These are phyloP conservation scores for Cutaneotrichosporon cutaneum DNA, from an alignment of 1,284 basidiomycete genomes.

Conservation along the genomic window DNA sequence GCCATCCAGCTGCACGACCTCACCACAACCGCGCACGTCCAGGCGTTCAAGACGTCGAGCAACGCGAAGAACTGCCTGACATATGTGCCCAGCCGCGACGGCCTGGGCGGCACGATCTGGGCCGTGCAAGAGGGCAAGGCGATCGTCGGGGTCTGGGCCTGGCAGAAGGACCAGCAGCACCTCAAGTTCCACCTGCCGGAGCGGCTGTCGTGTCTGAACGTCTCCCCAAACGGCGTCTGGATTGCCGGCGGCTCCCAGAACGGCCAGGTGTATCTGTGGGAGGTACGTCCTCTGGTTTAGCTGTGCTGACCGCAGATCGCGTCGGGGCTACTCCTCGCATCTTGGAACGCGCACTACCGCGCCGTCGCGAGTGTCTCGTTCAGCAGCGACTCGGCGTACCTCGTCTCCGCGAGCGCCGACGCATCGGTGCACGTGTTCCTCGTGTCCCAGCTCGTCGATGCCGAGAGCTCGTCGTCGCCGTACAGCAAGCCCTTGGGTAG, in stretches of 20 bases:
- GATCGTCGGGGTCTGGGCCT: constrained; percentile 53
- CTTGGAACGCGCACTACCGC: constrained; percentile 95
- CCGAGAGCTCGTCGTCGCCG: constrained; percentile 14
- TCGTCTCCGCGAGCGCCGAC: constrained; percentile 86
- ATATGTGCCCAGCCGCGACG: constrained; percentile 38
- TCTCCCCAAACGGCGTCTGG: constrained; percentile 70
- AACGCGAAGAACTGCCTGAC: constrained; percentile 39
- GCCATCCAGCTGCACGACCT: constrained; percentile 53
- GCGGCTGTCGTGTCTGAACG: constrained; percentile 73
- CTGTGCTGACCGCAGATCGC: constrained; percentile 61
- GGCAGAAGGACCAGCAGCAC: constrained; percentile 74
- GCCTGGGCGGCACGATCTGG: constrained; percentile 49
- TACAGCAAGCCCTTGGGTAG: constrained; percentile 67
- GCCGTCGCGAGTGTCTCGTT: constrained; percentile 78
- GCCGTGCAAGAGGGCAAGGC: constrained; percentile 54
- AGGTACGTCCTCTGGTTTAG: constrained; percentile 60
- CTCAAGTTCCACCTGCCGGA: constrained; percentile 86
- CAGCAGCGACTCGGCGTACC: constrained; percentile 71
- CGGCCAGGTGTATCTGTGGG: constrained; percentile 92
- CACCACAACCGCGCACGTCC: constrained; percentile 46
- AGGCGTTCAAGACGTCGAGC: constrained; percentile 52
- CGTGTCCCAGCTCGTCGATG: constrained; percentile 58
- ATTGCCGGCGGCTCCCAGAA: constrained; percentile 84
- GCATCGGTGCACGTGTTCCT: constrained; percentile 86
- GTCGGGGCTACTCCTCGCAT: constrained; percentile 82